These are phyloP conservation scores for Ramularia collo-cygni DNA, from an alignment of 2,329 filamentous ascomycete species.

Conservation along the genomic window DNA sequence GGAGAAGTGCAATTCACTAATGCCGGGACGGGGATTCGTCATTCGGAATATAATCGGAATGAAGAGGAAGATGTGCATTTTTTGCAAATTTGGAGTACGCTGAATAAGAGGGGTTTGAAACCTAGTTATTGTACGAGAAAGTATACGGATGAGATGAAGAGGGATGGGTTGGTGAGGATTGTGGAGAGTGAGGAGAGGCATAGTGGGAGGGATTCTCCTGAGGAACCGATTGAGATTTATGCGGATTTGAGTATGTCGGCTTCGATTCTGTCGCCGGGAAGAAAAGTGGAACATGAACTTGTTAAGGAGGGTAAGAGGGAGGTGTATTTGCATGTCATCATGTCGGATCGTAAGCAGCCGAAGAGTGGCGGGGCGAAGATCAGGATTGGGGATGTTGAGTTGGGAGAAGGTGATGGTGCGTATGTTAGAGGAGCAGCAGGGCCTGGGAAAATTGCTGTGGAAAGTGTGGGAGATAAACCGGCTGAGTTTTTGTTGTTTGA, in stretches of 20 bases:
- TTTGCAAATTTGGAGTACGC: constrained; percentile 81
- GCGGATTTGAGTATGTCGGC: constrained; percentile 80
- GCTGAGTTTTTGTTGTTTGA: constrained; percentile 47
- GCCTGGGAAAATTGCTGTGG: constrained; percentile 39
- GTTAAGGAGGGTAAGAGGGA: constrained; percentile 61
- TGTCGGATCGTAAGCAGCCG: constrained; percentile 50
- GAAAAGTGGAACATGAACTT: constrained; percentile 64
- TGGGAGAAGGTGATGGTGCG: constrained; percentile 74
- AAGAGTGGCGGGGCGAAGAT: constrained; percentile 68
- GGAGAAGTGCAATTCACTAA: constrained; percentile 88
- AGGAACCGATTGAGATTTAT: constrained; percentile 71
- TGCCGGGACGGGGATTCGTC: constrained; percentile 72
- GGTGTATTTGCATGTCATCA: constrained; percentile 73
- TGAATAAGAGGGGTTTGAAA: constrained; percentile 64
- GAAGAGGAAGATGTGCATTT: constrained; percentile 67
- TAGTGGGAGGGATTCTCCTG: constrained; percentile 60
- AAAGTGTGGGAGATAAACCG: constrained; percentile 40
- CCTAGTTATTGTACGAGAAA: constrained; percentile 70
- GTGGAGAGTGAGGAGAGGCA: constrained; percentile 62
- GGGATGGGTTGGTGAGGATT: constrained; percentile 63
- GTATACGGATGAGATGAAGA: constrained; percentile 68
- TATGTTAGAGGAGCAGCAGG: constrained; percentile 55
- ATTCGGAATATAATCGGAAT: constrained; percentile 78
- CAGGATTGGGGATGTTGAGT: constrained; percentile 56
- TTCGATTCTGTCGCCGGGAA: constrained; percentile 60